These are phyloP conservation scores for Sinapis alba DNA, from an alignment of 441 rosid species.

Conservation along the genomic window DNA sequence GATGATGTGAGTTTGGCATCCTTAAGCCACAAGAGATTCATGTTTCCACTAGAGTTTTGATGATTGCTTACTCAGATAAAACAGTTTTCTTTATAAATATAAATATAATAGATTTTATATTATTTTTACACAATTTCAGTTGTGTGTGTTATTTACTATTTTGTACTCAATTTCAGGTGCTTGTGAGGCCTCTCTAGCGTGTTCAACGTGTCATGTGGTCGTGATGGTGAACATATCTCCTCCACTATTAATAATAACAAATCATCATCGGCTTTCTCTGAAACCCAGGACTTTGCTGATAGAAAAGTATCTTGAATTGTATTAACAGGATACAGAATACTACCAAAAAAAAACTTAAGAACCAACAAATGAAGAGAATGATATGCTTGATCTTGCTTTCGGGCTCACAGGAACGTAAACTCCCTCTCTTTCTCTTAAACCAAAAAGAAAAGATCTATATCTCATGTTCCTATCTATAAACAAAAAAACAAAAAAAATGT, in stretches of 20 bases:
- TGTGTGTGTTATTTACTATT: too few species aligned
- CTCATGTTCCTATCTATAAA: too few species aligned
- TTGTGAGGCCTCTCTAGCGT: slow-evolving; percentile 94
- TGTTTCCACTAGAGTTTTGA: not conserved
- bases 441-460: too few species aligned
- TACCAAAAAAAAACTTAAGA: slow-evolving; percentile 52
- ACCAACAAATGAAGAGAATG: too few species aligned
- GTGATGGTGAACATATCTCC: slow-evolving; percentile 59
- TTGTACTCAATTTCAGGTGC: slow-evolving; percentile 66
- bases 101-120: too few species aligned
- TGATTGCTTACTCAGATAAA: not conserved
- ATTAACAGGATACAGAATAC: slow-evolving; percentile 49
- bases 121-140: too few species aligned
- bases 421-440: too few species aligned
- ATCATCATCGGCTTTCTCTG: not conserved
- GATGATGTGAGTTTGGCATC: not conserved
- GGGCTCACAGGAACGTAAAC: too few species aligned
- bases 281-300: not conserved
- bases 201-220: slow-evolving; percentile 91
- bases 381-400: too few species aligned
- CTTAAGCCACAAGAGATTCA: not conserved
- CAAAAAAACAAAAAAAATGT: too few species aligned
- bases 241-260: not conserved
- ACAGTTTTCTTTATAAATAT: too few species aligned
- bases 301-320: too few species aligned